phyloP scores from a whole-genome alignment of 768 basidiomycete species.

The Cyclocybe cylindracea region DNA sequence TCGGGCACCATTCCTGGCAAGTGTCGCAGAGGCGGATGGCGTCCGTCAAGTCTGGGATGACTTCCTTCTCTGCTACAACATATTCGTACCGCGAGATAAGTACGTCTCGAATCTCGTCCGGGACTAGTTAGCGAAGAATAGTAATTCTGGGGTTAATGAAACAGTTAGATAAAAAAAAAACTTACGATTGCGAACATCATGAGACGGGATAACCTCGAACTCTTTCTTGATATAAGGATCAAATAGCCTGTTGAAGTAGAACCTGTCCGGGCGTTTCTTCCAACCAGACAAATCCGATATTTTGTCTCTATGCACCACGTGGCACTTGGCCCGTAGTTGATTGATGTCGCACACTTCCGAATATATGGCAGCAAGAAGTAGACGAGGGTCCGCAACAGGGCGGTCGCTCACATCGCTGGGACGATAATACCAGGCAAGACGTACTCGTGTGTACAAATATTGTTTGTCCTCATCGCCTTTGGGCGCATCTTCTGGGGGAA shows the following conservation, averaged over 20 bases:
- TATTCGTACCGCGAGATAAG: constrained; percentile 89
- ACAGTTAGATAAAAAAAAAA: constrained; percentile 22
- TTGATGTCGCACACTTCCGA: constrained; percentile 95
- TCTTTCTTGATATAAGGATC: constrained; percentile 98
- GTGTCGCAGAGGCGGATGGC: constrained; percentile 80
- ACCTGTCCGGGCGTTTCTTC: constrained; percentile 93
- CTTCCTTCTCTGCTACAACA: constrained; percentile 92
- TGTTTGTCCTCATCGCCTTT: constrained; percentile 68
- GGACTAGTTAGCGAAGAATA: constrained; percentile 53
- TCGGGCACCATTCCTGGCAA: constrained; percentile 88
- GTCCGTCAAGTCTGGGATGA: constrained; percentile 89
- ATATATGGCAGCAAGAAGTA: constrained; percentile 94
- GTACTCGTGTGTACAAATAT: constrained; percentile 77
- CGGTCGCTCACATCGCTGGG: constrained; percentile 95
- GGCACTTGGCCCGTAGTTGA: constrained; percentile 90
- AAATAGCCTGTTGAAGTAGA: constrained; percentile 94
- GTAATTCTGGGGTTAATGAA: constrained; percentile 17
- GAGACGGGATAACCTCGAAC: constrained; percentile 91
- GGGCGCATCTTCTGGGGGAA: constrained; percentile 74
- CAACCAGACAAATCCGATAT: constrained; percentile 90
- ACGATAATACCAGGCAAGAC: constrained; percentile 96
- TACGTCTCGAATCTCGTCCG: constrained; percentile 75
- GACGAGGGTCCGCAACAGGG: constrained; percentile 84
- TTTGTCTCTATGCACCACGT: constrained; percentile 94
- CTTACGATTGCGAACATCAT: constrained; percentile 88